Evolutionary conservation across 176 grass and related monocot genomes (phyloP).

Genomic region (Saccharum spontaneum): DNA sequence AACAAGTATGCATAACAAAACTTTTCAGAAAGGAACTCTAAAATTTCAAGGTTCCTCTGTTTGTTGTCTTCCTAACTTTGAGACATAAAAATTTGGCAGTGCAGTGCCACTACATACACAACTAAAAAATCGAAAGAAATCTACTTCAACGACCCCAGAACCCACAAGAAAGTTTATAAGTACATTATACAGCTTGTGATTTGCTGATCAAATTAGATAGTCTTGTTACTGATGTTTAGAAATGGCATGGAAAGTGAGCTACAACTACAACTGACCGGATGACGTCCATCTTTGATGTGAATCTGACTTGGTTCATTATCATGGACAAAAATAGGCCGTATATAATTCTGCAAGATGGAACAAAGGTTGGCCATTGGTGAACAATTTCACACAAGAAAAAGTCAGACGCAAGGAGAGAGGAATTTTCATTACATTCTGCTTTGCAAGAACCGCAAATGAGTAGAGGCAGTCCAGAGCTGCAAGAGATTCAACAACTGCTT

Average conservation of each 20-base stretch:
- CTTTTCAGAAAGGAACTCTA: neutral
- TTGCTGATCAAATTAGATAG: conserved; percentile 5
- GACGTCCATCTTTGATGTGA: conserved; percentile 72
- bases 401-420: neutral
- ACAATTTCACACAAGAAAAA: neutral
- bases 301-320: conserved; percentile 83
- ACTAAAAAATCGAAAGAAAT: neutral
- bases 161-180: neutral
- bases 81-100: neutral
- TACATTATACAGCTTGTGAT: conserved; percentile 14
- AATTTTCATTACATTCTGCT: conserved; percentile 64
- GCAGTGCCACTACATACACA: neutral
- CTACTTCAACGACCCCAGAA: neutral
- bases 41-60: conserved; percentile 9
- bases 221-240: neutral
- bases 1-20: neutral
- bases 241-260: conserved; percentile 24
- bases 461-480: conserved; percentile 85
- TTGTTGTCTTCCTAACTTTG: conserved; percentile 6
- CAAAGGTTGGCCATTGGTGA: conserved; percentile 9
- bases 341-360: conserved; percentile 69
- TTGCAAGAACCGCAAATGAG: conserved; percentile 73
- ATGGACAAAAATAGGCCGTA: conserved; percentile 67
- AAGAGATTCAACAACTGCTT: conserved; percentile 73
- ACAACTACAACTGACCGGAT: conserved; percentile 65